phyloP scores from a whole-genome alignment of 179 eudicot genomes.

The Corrigiola litoralis region DNA sequence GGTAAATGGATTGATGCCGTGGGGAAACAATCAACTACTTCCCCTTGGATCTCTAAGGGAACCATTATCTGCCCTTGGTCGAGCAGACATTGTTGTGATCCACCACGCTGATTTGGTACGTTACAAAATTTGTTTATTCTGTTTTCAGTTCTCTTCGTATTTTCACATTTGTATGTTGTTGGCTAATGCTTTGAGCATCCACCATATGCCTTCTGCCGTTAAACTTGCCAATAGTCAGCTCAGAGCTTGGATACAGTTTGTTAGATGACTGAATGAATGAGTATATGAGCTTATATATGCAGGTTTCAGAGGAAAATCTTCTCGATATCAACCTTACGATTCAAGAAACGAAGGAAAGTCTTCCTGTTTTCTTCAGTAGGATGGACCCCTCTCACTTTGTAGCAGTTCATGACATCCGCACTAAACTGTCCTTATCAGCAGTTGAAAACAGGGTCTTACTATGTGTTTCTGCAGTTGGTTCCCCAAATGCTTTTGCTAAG shows the following conservation, averaged over 20 bases:
- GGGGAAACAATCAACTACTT: slow-evolving; percentile 65
- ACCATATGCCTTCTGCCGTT: no score
- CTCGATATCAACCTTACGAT: slow-evolving; percentile 33
- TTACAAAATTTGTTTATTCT: background rate
- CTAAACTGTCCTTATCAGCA: slow-evolving; percentile 41
- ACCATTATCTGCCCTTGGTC: slow-evolving; percentile 63
- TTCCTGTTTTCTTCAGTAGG: slow-evolving; percentile 61
- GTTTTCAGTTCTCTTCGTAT: background rate
- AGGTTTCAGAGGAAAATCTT: slow-evolving; percentile 49
- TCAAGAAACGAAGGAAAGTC: slow-evolving; percentile 37
- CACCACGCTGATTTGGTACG: slow-evolving; percentile 91
- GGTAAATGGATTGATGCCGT: slow-evolving; percentile 84
- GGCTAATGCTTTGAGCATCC: no score
- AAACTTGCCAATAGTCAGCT: no score
- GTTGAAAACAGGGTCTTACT: slow-evolving; percentile 36
- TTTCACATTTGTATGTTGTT: background rate
- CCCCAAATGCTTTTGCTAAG: slow-evolving; percentile 60
- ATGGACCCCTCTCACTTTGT: slow-evolving; percentile 78
- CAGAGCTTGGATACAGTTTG: no score
- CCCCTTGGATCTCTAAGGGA: slow-evolving; percentile 92
- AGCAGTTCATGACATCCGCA: slow-evolving; percentile 28
- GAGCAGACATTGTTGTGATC: slow-evolving; percentile 75
- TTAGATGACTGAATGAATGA: background rate
- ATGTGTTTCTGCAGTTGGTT: slow-evolving; percentile 85
- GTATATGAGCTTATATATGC: slow-evolving; percentile 7